Percentiles rank a stretch among this genome's conserved stretches.
Evolutionary conservation across 1,284 basidiomycete species (phyloP).

Genomic region (Grifola frondosa): DNA sequence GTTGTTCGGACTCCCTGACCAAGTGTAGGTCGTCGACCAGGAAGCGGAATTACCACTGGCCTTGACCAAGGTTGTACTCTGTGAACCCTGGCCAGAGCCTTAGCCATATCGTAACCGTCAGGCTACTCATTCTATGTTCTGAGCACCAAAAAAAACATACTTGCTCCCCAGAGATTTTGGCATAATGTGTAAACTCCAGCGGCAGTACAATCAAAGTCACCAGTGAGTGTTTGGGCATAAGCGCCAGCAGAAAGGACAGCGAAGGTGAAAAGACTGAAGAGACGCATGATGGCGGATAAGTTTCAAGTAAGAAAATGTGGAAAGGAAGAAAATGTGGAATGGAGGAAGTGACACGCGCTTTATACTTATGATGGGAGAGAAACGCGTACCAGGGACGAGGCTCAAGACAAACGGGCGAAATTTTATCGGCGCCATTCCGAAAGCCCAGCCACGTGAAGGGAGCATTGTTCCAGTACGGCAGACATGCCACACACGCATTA

Average conservation of each 20-base stretch:
- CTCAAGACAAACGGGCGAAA: too few relatives aligned
- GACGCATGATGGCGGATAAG: not conserved
- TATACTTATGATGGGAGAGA: too few relatives aligned
- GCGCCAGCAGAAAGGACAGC: not conserved
- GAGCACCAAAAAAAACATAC: slow-evolving; percentile 28
- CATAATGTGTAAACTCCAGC: slow-evolving; percentile 53
- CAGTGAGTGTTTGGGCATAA: not conserved
- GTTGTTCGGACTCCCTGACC: slow-evolving; percentile 50
- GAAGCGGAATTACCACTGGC: slow-evolving; percentile 42
- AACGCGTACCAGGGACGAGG: too few relatives aligned
- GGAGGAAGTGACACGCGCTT: not conserved
- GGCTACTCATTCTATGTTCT: too few relatives aligned
- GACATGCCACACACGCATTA: too few relatives aligned
- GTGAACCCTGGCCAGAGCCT: slow-evolving; percentile 48
- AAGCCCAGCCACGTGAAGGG: too few relatives aligned
- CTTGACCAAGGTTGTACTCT: slow-evolving; percentile 47
- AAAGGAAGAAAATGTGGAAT: not conserved
- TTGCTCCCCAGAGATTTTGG: slow-evolving; percentile 55
- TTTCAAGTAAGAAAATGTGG: not conserved
- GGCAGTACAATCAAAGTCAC: slow-evolving; percentile 36
- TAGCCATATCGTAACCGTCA: not conserved
- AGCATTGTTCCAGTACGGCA: too few relatives aligned
- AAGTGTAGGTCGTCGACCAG: slow-evolving; percentile 56
- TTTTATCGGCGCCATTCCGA: too few relatives aligned
- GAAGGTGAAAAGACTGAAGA: not conserved